A percentile compares a stretch with the other conserved stretches of the same genome.
Evolutionary conservation across 441 rosid species (phyloP).

Genomic region (Populus trichocarpa): DNA sequence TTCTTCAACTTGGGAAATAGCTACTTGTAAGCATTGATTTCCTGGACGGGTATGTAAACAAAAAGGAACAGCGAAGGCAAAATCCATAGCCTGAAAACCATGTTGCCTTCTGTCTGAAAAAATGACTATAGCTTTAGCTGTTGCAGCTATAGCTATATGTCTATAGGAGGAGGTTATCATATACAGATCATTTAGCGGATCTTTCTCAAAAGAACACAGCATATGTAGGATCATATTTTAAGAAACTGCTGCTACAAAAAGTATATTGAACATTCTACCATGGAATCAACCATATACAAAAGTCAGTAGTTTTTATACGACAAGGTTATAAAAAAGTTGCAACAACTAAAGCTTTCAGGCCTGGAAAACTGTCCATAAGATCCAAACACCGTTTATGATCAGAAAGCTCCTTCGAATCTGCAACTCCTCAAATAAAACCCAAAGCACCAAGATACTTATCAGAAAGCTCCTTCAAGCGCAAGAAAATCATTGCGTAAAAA

Average conservation of each 20-base stretch:
- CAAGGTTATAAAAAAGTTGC: slow-evolving; percentile 20
- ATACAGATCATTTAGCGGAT: not conserved
- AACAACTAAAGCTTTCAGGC: slow-evolving; percentile 1
- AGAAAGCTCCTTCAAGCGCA: not conserved
- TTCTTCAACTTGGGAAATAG: no score
- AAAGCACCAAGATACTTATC: not conserved
- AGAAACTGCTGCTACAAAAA: slow-evolving; percentile 7
- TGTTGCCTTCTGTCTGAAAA: not conserved
- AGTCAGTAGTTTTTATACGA: slow-evolving; percentile 2
- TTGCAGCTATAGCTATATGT: no score
- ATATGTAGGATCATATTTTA: not conserved
- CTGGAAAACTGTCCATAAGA: not conserved
- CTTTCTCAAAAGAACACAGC: not conserved
- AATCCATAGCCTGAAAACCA: not conserved
- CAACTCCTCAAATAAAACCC: slow-evolving; percentile 11
- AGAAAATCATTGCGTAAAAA: slow-evolving; percentile 8
- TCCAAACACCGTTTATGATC: slow-evolving; percentile 10
- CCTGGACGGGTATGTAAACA: no score
- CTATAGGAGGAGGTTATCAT: not conserved
- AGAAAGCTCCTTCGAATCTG: not conserved
- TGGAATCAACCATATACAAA: slow-evolving; percentile 13
- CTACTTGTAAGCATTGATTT: no score
- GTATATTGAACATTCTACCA: not conserved
- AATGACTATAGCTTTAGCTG: not conserved
- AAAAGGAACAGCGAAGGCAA: no score